Percentiles rank a stretch among this genome's conserved stretches.
Conservation (phyloP, 495 filamentous ascomycete genomes). For the Xylaria venustula region DNA sequence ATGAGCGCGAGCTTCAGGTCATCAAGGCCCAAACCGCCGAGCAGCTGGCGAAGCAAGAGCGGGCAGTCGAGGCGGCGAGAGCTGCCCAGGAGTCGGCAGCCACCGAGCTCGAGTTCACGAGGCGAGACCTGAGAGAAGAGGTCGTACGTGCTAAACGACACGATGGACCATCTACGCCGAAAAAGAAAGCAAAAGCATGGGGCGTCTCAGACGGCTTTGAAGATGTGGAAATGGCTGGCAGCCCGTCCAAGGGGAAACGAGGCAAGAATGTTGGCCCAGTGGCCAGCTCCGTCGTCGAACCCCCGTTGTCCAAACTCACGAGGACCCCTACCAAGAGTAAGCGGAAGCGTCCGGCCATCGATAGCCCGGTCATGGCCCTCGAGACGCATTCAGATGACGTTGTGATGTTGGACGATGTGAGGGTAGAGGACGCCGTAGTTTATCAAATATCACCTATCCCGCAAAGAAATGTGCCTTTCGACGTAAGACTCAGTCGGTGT, state of each 20-base stretch:
- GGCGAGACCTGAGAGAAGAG: constrained; percentile 50
- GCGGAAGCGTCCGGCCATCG: constrained; percentile 49
- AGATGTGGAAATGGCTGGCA: constrained; percentile 47
- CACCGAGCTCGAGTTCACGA: constrained; percentile 53
- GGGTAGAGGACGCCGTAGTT: constrained; percentile 6
- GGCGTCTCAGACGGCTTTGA: constrained; percentile 53
- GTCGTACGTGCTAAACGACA: constrained; percentile 39
- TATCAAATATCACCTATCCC: constrained; percentile 13
- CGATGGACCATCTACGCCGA: constrained; percentile 42
- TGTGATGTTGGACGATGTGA: constrained; percentile 24
- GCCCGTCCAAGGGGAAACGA: constrained; percentile 42
- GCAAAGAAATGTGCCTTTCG: constrained; percentile 23
- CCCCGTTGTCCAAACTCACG: constrained; percentile 14
- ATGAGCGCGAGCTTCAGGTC: constrained; percentile 46
- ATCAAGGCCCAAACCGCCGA: constrained; percentile 47
- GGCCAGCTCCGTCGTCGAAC: constrained; percentile 35
- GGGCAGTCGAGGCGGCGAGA: constrained; percentile 42
- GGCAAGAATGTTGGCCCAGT: constrained; percentile 33
- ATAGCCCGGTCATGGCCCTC: constrained; percentile 49
- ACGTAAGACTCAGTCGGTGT: constrained; percentile 28
- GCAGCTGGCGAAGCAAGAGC: constrained; percentile 45
- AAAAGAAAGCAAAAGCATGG: constrained; percentile 45
- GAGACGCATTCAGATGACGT: constrained; percentile 43
- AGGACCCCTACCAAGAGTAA: constrained; percentile 50
- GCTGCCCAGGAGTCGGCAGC: constrained; percentile 43